Percentiles rank a stretch among this genome's conserved stretches.
Conservation (phyloP, 805 yeast species). For the Pichia scutulata region DNA sequence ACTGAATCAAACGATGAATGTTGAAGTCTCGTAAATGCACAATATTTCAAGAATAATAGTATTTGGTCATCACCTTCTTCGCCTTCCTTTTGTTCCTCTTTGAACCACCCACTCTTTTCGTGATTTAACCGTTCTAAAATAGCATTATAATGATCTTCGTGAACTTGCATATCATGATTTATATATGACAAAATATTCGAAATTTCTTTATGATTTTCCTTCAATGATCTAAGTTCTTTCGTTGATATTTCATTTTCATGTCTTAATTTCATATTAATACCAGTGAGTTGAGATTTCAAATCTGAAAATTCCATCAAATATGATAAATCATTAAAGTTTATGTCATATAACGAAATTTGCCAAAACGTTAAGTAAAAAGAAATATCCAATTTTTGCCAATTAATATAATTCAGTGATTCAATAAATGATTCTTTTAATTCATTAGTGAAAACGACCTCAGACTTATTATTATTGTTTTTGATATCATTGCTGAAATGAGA, state of each 20-base stretch:
- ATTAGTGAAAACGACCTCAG: constrained; percentile 7
- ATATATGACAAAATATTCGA: constrained; percentile 22
- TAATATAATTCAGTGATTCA: constrained; percentile 12
- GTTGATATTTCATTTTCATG: constrained; percentile 23
- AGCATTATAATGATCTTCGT: constrained; percentile 32
- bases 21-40: constrained; percentile 67
- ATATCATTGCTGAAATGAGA: constrained; percentile 27
- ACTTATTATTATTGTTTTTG: constrained; percentile 15
- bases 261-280: constrained; percentile 31
- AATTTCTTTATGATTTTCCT: constrained; percentile 22
- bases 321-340: constrained; percentile 41
- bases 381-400: constrained; percentile 27
- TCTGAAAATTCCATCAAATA: constrained; percentile 44
- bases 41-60: constrained; percentile 31
- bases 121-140: constrained; percentile 24
- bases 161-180: constrained; percentile 37
- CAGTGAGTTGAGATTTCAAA: constrained; percentile 29
- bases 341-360: constrained; percentile 66
- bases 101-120: constrained; percentile 36
- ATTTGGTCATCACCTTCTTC: constrained; percentile 31
- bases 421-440: constrained; percentile 8
- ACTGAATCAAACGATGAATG: constrained; percentile 82
- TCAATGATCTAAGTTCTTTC: constrained; percentile 17
- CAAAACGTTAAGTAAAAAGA: constrained; percentile 59
- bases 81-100: constrained; percentile 16